Evolutionary conservation across 768 basidiomycete genomes (phyloP).

Genomic region (Psilocybe subaeruginosa): DNA sequence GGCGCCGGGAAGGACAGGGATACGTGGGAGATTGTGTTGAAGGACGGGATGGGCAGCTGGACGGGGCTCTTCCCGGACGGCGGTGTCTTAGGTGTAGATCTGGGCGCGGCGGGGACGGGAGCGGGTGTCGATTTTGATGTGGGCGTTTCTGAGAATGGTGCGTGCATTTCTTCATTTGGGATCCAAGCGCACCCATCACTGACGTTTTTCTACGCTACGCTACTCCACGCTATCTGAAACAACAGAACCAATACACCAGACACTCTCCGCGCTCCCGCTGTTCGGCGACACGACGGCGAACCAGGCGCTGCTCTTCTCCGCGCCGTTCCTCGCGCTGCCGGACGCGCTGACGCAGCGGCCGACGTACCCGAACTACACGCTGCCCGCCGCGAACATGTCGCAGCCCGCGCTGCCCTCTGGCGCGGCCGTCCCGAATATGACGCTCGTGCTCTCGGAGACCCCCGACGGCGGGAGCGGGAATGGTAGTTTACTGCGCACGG

Average conservation of each 20-base stretch:
- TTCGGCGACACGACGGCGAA: slow-evolving; percentile 78
- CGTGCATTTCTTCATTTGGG: not conserved
- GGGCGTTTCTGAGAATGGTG: slow-evolving; percentile 52
- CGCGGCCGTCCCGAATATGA: slow-evolving; percentile 45
- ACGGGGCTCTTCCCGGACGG: slow-evolving; percentile 43
- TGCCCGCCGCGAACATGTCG: slow-evolving; percentile 59
- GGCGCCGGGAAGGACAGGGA: not conserved
- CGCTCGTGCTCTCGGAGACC: slow-evolving; percentile 59
- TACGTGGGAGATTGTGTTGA: slow-evolving; percentile 23
- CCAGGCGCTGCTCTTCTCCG: slow-evolving; percentile 75
- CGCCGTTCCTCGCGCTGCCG: slow-evolving; percentile 41
- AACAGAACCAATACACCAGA: slow-evolving; percentile 52
- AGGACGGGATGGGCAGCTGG: slow-evolving; percentile 56
- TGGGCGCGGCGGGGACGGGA: slow-evolving; percentile 15
- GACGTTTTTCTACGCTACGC: not conserved
- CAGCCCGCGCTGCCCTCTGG: slow-evolving; percentile 41
- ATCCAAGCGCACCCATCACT: too few species aligned
- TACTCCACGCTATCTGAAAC: too few species aligned
- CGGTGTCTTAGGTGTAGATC: slow-evolving; percentile 54
- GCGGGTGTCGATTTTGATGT: slow-evolving; percentile 55
- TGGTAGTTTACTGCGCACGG: slow-evolving; percentile 13
- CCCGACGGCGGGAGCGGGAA: slow-evolving; percentile 42
- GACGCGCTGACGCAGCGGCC: slow-evolving; percentile 33
- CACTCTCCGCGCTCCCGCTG: slow-evolving; percentile 47
- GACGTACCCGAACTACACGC: slow-evolving; percentile 75